Conservation (phyloP, 257 asterid species). For the Nicotiana attenuata region DNA sequence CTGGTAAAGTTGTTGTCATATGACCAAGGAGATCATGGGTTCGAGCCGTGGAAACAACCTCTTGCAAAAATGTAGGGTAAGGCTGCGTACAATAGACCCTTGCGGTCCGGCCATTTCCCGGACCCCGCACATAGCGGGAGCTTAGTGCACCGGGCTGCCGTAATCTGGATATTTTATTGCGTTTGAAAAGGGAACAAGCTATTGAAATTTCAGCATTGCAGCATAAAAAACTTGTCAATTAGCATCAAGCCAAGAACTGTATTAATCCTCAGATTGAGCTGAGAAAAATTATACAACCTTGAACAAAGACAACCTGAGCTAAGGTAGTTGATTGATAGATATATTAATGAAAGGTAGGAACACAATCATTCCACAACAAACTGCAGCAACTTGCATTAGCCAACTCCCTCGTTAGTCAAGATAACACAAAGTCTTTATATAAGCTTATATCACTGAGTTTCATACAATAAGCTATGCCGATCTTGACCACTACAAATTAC, state of each 20-base stretch:
- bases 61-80: too few relatives aligned
- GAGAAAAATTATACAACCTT: background rate
- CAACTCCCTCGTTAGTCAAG: background rate
- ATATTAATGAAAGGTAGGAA: background rate
- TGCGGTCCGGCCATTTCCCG: too few relatives aligned
- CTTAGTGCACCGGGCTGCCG: too few relatives aligned
- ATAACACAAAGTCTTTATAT: background rate
- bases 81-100: too few relatives aligned
- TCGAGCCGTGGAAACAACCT: too few relatives aligned
- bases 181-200: too few relatives aligned
- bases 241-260: background rate
- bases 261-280: background rate
- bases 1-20: too few relatives aligned
- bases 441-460: background rate
- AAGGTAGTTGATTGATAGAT: background rate
- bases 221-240: background rate
- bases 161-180: too few relatives aligned
- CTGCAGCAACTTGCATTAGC: background rate
- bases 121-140: too few relatives aligned
- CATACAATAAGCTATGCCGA: slow-evolving; percentile 13
- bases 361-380: background rate
- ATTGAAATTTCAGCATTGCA: background rate
- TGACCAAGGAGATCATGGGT: too few relatives aligned
- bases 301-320: background rate
- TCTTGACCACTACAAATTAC: slow-evolving; percentile 16